Base-by-base conservation (phyloP, 2,329 filamentous ascomycete genomes). In the Venturia aucupariae region DNA sequence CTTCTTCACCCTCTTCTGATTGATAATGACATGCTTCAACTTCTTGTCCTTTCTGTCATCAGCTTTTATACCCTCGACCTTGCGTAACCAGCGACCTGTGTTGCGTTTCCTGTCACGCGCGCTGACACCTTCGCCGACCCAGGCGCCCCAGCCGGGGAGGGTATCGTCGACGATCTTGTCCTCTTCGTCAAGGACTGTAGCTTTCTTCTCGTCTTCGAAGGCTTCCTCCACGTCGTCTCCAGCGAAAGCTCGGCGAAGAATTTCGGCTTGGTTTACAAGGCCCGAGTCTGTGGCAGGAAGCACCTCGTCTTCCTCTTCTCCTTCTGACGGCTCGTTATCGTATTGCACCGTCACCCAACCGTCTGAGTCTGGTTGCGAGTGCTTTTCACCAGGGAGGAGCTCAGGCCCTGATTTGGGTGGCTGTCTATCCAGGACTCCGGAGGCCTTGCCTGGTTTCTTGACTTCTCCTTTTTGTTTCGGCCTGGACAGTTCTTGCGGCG, bases 91-190 rank as follows among this genome's bases (percentile, higher is more conserved):
- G 22, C 84, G 74, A 64, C 78, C 75, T 35, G 73, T 71, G 66
- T 75, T 72, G 39, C 73, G 69, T 70, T 88, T 86, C 69, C 82
- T 78, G 72, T 85, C 85, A 75, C 85, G 82, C 69, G 85, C 87
- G 74, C 85, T 88, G 67, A 97, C 81, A 22, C 92, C 93, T 19
- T 89, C 86, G 67, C 94, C 94, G 5, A 89, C 84, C 94, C 94
- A 97, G 71, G 82, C 87, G 68, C 94, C 94, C 94, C 94, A 99
- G 57, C 94, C 94, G 0, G 92, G 92, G 6, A 99, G 82, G n/a
- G 90, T 89, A 68, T 88, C 89, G 73, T 93, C 91, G 38, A 92
- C 78, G 64, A 90, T 79, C 75, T 94, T 89, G 72, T 95, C 90
- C 69, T 89, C 91, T 74, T 97, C 92, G 22, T 90, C 89, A 38